Conservation (phyloP, 192 early-diverging fungal genomes). For the Backusella macrospora region DNA sequence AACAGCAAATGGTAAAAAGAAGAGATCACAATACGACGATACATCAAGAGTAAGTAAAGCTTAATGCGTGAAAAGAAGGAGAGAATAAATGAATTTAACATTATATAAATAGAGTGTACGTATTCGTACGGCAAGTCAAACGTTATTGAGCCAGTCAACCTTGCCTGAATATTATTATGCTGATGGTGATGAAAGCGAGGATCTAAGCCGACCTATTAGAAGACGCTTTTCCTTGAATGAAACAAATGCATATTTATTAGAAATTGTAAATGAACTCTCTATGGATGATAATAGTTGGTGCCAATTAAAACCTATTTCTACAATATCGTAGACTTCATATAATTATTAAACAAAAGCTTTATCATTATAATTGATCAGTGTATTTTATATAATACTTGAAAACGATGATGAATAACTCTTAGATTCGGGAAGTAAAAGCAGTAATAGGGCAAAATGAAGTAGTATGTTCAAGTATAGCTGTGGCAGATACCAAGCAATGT, state of each 20-base stretch:
- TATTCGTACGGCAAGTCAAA: background rate
- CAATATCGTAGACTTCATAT: background rate
- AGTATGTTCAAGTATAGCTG: too few relatives aligned
- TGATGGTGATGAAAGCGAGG: background rate
- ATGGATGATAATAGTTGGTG: background rate
- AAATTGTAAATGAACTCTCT: background rate
- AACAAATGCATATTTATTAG: slow-evolving; percentile 4
- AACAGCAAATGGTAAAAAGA: background rate
- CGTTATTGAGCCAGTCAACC: background rate
- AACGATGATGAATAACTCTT: too few relatives aligned
- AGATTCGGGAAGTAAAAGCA: too few relatives aligned
- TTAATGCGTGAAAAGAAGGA: background rate
- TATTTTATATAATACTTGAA: too few relatives aligned
- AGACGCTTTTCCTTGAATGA: background rate
- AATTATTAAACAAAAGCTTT: too few relatives aligned
- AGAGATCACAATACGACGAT: background rate
- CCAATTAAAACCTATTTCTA: background rate
- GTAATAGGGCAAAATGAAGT: too few relatives aligned
- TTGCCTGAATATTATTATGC: background rate
- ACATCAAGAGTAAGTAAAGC: background rate
- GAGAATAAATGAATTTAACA: background rate
- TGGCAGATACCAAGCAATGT: too few relatives aligned
- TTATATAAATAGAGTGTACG: background rate
- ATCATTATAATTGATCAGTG: too few relatives aligned
- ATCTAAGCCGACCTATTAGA: background rate